A percentile compares a stretch with the other conserved stretches of the same genome.
Conservation (phyloP, 768 basidiomycete species). For the Xerocomellus amylosporus region DNA sequence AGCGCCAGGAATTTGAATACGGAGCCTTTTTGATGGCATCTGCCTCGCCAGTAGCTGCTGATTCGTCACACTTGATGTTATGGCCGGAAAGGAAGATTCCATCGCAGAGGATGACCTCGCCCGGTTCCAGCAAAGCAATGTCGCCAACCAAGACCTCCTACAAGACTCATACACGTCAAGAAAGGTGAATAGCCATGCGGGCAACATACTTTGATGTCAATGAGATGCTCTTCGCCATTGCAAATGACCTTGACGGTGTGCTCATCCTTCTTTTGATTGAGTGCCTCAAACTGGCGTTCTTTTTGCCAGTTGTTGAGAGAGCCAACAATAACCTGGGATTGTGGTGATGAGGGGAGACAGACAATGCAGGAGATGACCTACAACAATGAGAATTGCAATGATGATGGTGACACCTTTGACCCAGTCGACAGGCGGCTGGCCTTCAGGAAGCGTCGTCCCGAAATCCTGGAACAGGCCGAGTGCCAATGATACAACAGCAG, state of each 20-base stretch:
- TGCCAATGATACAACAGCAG: conserved; percentile 89
- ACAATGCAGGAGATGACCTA: conserved; percentile 39
- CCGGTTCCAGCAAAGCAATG: conserved; percentile 87
- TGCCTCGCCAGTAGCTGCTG: conserved; percentile 93
- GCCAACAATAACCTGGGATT: too few species aligned
- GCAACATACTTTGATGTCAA: conserved; percentile 71
- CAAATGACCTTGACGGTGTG: conserved; percentile 85
- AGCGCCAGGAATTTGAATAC: conserved; percentile 65
- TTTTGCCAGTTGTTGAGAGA: too few species aligned
- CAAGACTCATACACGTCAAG: conserved; percentile 19
- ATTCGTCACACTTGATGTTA: too few species aligned
- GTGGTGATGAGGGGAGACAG: too few species aligned
- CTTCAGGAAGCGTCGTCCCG: conserved; percentile 57
- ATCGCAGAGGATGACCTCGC: conserved; percentile 94
- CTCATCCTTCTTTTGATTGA: conserved; percentile 96
- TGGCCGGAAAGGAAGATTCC: conserved; percentile 91
- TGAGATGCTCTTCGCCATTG: conserved; percentile 60
- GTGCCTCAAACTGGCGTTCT: conserved; percentile 68
- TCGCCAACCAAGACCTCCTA: conserved; percentile 95
- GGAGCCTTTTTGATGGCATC: conserved; percentile 89
- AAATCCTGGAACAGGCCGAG: conserved; percentile 94
- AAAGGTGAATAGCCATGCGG: neutral
- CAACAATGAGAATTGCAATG: conserved; percentile 72
- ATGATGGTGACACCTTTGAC: conserved; percentile 90
- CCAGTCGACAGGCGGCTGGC: conserved; percentile 87